Base-by-base conservation (phyloP, 2,329 filamentous ascomycete species). In the Talaromyces funiculosus region DNA sequence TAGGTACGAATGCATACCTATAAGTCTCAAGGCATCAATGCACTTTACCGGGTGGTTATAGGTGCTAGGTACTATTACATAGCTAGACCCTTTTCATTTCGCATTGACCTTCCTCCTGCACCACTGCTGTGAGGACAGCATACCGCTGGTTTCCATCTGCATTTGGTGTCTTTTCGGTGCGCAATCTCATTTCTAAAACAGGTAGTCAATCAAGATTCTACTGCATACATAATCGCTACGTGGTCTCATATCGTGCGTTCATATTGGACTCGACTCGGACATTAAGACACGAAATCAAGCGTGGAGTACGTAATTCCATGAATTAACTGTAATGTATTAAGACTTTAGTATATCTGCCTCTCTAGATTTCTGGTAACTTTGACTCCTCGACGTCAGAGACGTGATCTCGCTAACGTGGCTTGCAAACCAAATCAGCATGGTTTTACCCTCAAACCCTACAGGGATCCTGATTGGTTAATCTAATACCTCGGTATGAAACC, bases 351-450 rank as follows among this genome's bases (percentile, higher is more conserved):
- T 33, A 51, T 33, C 16, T 51, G 45, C 45, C 5, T 24, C 14
- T 10, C 45, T 29, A 47, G 43, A 3, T 18, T 18, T 4, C 18
- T 20, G 16, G 18, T 51, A 22, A 29, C 29, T 51, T 20, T 3
- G n/a, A 20, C 29, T 33, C 47, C 26, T 49, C n/a, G 42, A 57
- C 42, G 55, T 57, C 42, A 57, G 55, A 57, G 54, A 42, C 54
- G 47, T 33, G 54, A 37, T 35, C 29, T 35, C 29, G 26, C 47
- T 51, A 51, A 35, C 47, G 45, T 49, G 26, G 47, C 29, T n/a
- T 22, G 29, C 29, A 51, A 31, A 18, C 29, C 10, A 2, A 33
- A 33, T 47, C n/a, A 29, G 24, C 16, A 45, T 45, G 37, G 42
- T 3, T 31, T 24, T 49, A 26, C 45, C 31, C n/a, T n/a, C n/a